Evolutionary conservation across 2,329 filamentous ascomycete species (phyloP).

Genomic region (Harringtonia lauricola): DNA sequence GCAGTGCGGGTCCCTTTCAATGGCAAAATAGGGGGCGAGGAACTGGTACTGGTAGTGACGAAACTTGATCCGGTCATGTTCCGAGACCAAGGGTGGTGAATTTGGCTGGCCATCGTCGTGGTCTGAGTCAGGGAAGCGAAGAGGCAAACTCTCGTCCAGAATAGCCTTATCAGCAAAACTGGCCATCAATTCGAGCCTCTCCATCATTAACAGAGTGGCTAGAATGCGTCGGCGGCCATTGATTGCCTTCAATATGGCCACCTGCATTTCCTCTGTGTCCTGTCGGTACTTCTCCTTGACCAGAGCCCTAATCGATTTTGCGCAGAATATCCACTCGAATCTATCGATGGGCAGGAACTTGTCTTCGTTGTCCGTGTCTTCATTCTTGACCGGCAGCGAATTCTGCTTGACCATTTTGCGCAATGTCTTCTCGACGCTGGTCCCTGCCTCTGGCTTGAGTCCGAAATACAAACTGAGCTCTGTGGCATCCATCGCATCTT

Average conservation of each 20-base stretch:
- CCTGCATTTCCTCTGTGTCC: neutral
- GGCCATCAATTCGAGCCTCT: neutral
- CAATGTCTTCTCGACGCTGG: neutral
- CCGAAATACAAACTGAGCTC: neutral
- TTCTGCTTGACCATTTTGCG: neutral
- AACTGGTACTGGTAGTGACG: neutral
- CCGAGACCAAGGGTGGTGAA: neutral
- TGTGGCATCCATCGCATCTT: neutral
- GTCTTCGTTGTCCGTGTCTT: neutral
- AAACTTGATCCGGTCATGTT: too few relatives aligned
- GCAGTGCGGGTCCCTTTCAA: neutral
- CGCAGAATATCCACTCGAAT: neutral
- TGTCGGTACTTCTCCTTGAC: neutral
- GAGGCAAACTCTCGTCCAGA: neutral
- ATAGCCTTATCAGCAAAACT: neutral
- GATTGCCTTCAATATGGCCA: neutral
- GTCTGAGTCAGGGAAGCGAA: neutral
- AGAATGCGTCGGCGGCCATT: neutral
- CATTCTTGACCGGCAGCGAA: neutral
- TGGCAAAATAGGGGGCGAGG: neutral
- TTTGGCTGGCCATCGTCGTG: neutral
- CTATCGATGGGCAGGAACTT: neutral
- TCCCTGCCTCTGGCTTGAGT: neutral
- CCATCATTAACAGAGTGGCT: neutral
- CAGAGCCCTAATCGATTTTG: neutral